These are phyloP conservation scores for Eucalyptus coolabah DNA, from an alignment of 345 rosid genomes.

Conservation along the genomic window DNA sequence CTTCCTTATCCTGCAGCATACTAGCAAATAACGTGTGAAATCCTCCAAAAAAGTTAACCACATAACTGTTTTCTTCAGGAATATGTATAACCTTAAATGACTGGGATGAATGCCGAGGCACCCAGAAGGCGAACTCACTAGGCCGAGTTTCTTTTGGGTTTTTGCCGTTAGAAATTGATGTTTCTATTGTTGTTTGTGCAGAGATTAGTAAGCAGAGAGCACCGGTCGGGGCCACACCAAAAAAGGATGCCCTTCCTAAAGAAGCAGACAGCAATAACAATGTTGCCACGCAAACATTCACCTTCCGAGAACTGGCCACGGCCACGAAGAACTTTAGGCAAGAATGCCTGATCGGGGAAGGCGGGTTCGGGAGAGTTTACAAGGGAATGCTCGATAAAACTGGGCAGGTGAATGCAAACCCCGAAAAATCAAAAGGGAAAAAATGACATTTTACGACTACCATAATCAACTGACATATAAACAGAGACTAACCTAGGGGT, in stretches of 20 bases:
- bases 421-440: not conserved
- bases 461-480: not conserved
- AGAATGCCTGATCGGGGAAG: constrained; percentile 89
- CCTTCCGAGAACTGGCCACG: constrained; percentile 73
- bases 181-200: not conserved
- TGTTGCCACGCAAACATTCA: constrained; percentile 62
- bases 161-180: not conserved
- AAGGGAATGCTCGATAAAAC: constrained; percentile 61
- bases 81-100: not conserved
- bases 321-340: constrained; percentile 86
- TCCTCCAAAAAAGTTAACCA: not conserved
- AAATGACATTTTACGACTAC: not conserved
- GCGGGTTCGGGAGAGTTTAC: constrained; percentile 93
- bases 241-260: constrained; percentile 6
- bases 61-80: not conserved
- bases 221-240: not conserved
- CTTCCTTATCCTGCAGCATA: not conserved
- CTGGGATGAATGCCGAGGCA: not conserved
- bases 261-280: constrained; percentile 16
- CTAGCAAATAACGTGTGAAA: not conserved
- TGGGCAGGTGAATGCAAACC: constrained; percentile 30
- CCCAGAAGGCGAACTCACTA: not conserved
- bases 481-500: not conserved
- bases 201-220: constrained; percentile 1
- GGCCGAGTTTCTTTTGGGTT: not conserved